Conservation (phyloP, 2,329 filamentous ascomycete genomes). For the Fusarium stilboides region DNA sequence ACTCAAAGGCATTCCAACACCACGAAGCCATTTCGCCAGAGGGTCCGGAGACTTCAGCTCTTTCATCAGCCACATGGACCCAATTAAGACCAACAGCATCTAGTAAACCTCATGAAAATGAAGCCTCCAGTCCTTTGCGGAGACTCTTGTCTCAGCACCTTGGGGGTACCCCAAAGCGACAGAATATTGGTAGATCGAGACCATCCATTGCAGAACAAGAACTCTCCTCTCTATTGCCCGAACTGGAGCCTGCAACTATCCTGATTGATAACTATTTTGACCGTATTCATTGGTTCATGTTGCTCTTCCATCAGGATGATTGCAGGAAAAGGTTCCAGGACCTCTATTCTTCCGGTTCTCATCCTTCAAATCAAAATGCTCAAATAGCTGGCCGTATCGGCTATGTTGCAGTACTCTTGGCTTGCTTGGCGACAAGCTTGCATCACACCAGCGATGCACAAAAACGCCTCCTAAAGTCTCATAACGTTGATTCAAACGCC, state of each 20-base stretch:
- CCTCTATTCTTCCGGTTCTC: background rate
- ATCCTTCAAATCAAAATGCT: fast-evolving
- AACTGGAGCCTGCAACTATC: background rate
- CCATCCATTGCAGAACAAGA: background rate
- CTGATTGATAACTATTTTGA: background rate
- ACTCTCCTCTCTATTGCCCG: background rate
- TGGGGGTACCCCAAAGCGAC: background rate
- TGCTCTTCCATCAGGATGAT: background rate
- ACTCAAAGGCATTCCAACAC: slow-evolving; percentile 38
- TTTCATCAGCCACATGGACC: slow-evolving; percentile 20
- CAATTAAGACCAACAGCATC: background rate
- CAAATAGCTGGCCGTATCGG: slow-evolving; percentile 9
- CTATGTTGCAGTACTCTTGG: slow-evolving; percentile 26
- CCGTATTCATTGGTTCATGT: background rate
- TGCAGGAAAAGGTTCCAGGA: background rate
- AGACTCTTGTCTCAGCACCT: slow-evolving; percentile 1
- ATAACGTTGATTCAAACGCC: background rate
- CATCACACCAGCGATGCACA: slow-evolving; percentile 17
- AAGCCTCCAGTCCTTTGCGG: background rate
- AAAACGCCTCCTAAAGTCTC: background rate
- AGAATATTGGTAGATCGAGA: background rate
- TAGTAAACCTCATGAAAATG: background rate
- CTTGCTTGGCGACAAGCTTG: slow-evolving; percentile 33
- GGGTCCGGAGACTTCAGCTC: slow-evolving; percentile 34
- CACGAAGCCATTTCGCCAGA: slow-evolving; percentile 31